These are phyloP conservation scores for Syzygium oleosum DNA, from an alignment of 345 rosid species.

Conservation along the genomic window DNA sequence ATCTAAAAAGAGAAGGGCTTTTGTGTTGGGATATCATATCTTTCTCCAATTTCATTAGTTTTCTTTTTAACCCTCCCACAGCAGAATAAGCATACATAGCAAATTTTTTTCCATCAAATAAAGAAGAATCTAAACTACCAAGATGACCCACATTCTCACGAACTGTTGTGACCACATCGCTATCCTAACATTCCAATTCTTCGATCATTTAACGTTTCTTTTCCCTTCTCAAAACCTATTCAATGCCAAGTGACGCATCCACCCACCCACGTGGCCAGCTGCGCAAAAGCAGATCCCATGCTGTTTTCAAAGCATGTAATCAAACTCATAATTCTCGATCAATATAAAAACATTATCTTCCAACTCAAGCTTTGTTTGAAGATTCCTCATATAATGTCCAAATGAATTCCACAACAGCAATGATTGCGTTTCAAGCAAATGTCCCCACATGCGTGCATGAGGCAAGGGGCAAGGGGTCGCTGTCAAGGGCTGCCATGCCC, in stretches of 20 bases:
- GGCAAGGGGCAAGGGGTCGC: background rate
- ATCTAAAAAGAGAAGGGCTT: background rate
- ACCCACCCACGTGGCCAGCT: background rate
- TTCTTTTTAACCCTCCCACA: background rate
- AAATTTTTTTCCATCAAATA: background rate
- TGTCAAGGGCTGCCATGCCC: conserved; percentile 17
- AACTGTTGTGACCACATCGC: background rate
- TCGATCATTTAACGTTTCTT: background rate
- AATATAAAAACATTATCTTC: background rate
- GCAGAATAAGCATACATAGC: background rate
- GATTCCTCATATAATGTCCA: background rate
- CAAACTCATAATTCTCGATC: background rate
- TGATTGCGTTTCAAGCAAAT: conserved; percentile 52
- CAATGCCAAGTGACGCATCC: background rate
- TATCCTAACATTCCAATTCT: background rate
- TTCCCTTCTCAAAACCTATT: background rate
- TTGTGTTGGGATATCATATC: background rate
- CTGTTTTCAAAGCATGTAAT: background rate
- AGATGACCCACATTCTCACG: background rate
- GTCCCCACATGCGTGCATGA: conserved; percentile 58
- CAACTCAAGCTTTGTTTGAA: background rate
- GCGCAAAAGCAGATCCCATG: background rate
- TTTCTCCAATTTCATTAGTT: background rate
- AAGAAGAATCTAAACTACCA: background rate
- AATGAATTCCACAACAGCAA: conserved; percentile 24